Evolutionary conservation across 257 asterid genomes (phyloP).

Genomic region (Mitragyna speciosa): DNA sequence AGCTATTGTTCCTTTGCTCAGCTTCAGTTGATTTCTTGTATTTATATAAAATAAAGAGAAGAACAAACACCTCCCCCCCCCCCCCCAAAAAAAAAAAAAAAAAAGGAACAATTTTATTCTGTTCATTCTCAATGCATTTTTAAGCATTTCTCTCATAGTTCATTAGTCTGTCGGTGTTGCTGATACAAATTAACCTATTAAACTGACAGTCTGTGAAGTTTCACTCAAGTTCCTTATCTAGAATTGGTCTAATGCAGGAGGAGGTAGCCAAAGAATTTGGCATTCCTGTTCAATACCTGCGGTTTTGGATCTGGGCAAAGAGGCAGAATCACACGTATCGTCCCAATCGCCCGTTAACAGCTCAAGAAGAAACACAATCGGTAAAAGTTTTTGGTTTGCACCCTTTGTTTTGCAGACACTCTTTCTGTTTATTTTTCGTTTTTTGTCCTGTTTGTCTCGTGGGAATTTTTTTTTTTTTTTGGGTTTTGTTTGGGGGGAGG

Average conservation of each 20-base stretch:
- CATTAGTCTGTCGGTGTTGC: background rate
- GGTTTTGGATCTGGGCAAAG: constrained; percentile 98
- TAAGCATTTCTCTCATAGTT: background rate
- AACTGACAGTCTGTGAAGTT: background rate
- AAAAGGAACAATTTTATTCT: background rate
- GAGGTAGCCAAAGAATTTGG: constrained; percentile 90
- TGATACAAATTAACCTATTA: background rate
- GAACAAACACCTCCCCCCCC: background rate
- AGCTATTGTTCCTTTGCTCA: background rate
- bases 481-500: too few species aligned
- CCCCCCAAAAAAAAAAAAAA: too few species aligned
- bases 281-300: constrained; percentile 81
- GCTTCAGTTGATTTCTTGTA: background rate
- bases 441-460: background rate
- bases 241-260: constrained; percentile 53
- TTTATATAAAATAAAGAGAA: background rate
- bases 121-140: background rate
- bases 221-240: background rate
- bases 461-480: too few species aligned
- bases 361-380: constrained; percentile 84
- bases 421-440: constrained; percentile 1
- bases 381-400: constrained; percentile 35
- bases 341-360: constrained; percentile 87
- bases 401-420: background rate
- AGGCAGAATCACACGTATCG: constrained; percentile 97